Base-by-base conservation (phyloP, 129 eudicot genomes). In the Flaveria trinervia region DNA sequence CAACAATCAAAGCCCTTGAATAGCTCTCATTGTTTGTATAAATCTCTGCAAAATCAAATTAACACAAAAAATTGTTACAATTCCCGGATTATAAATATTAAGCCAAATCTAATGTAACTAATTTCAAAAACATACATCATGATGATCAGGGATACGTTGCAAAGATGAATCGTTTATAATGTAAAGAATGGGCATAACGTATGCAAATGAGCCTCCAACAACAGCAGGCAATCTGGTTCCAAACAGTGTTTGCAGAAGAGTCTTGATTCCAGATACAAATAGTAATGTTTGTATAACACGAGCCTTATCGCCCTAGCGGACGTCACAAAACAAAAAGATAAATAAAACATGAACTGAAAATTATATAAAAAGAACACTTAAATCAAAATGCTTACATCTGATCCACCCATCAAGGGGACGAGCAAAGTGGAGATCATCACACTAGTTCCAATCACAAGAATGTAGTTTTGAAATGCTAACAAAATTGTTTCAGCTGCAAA, bases 161-260 rank as follows among this genome's bases (percentile, higher is more conserved):
- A 95, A 81, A 52, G 96, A 88, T 16, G 97, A 86, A 83, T 95
- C 99, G 3, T 81, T 82, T 23, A 95, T 95, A 36, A 95, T 95
- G 71, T 91, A 89, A 28, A 88, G 85, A 72, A 95, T 86, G 36
- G 99, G 99, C 79, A 95, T 86, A 59, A 92, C 85, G 79, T 89
- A 95, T 55, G 99, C 94, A 65, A 83, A 95, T 16, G 99, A 95
- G 59, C 97, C 99, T 85, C 99, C 99, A 44, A 95, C 92, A 16
- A 95, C 93, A 55, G 96, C 96, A 25, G 99, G 99, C 74, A 95
- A 84, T 77, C 99, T 78, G 57, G 99, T 95, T 56, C 99, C 99
- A 57, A 95, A 95, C 2, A 95, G 84, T 15, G 99, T 82, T 84
- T 95, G 99, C 26, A 95, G 90, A 76, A 95, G 96, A 44, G 99